Evolutionary conservation across 805 yeast genomes (phyloP), one percentile per base, ranked within the genome.

Genomic region (Candida nanaspora): DNA sequence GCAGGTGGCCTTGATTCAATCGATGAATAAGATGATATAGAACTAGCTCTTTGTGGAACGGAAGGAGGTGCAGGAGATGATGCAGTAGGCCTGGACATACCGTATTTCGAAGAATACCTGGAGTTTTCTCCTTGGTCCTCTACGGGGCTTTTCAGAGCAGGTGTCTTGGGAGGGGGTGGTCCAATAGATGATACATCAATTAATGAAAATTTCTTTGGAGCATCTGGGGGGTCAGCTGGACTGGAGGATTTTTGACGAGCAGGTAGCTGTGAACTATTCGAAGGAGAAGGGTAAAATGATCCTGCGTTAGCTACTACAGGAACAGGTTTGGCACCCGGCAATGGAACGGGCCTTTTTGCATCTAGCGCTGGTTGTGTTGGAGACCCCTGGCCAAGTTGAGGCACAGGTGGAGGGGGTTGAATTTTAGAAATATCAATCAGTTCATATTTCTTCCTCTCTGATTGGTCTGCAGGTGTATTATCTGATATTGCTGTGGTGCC

Each of bases 381-480:
- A 29, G 32, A 7, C 7, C 7, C 18, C 14, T 13, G 32, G 8
- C 32, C 18, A n/a, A 30, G 10, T 23, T 44, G 44, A 6, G 53
- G 48, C 4, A 46, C 42, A 10, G 55, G 49, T 2, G 58, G 61
- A 9, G 63, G 61, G 14, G 62, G 58, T 34, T 51, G 55, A 33
- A 55, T 46, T 28, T 51, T 49, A 2, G 59, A 47, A 14, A 50
- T 50, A 33, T 58, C 60, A 21, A 53, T 51, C 27, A 57, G 20
- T 23, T 47, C 44, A 29, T 52, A 58, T 14, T 45, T 44, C 33
- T 49, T 51, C 9, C 49, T 48, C 4, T 45, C 46, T 20, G 38
- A 43, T 10, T 41, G 15, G 3, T 33, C 41, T n/a, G 28, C 37
- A 10, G 31, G 32, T 3, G 25, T 35, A 9, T 26, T 35, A 11